phyloP scores from a whole-genome alignment of 1,284 basidiomycete genomes.

The Fomes fomentarius region DNA sequence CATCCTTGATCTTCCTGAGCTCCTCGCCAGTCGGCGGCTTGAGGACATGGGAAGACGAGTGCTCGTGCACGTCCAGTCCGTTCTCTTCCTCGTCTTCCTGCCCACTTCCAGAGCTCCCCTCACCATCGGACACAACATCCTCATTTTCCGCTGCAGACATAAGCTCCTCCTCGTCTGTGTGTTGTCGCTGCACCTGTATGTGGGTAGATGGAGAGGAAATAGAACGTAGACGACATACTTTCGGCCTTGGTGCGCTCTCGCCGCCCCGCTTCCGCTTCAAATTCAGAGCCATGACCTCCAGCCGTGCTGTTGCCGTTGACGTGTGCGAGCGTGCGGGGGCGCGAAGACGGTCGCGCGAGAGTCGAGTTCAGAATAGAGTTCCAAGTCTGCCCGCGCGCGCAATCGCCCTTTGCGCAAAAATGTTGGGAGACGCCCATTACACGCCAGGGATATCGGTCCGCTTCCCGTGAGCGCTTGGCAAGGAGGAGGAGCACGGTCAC shows the following conservation, averaged over 20 bases:
- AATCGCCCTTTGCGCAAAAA: neutral
- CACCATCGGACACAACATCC: too few species aligned
- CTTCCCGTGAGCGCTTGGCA: too few species aligned
- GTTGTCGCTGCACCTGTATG: neutral
- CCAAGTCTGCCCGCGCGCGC: constrained; percentile 48
- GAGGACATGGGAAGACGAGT: neutral
- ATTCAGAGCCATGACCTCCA: neutral
- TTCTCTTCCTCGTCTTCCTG: neutral
- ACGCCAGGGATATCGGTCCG: neutral
- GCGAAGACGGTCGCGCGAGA: constrained; percentile 38
- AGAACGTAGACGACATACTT: neutral
- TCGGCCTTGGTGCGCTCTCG: neutral
- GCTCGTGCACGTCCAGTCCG: neutral
- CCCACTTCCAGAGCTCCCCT: neutral
- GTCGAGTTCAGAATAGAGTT: constrained; percentile 16
- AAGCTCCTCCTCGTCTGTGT: neutral
- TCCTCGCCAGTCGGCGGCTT: constrained; percentile 73
- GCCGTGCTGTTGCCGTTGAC: neutral
- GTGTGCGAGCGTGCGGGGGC: too few species aligned
- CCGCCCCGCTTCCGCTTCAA: neutral
- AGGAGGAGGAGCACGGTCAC: too few species aligned
- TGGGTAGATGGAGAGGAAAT: neutral
- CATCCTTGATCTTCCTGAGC: constrained; percentile 75
- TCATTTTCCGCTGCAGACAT: neutral
- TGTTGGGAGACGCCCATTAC: too few species aligned